These are phyloP conservation scores for Phytophthora rubi DNA, from an alignment of 352 stramenopile genomes.

Conservation along the genomic window DNA sequence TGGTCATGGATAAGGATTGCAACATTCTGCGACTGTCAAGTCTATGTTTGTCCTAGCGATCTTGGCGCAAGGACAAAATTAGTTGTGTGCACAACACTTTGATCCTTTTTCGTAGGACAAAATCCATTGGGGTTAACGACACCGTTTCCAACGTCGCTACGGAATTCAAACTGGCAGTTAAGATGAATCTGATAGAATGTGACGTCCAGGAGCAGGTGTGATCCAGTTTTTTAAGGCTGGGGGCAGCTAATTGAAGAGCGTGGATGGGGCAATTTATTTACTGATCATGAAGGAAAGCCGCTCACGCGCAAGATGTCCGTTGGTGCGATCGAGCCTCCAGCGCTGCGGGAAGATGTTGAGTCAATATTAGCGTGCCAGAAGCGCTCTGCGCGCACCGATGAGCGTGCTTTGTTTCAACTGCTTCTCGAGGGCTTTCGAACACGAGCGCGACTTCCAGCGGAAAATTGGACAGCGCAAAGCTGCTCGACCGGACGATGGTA, in stretches of 20 bases:
- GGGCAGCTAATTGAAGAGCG: not conserved
- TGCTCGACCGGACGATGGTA: not conserved
- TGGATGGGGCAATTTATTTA: slow-evolving; percentile 5
- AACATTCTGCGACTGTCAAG: too few relatives aligned
- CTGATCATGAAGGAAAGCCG: slow-evolving; percentile 9
- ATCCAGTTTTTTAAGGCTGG: slow-evolving; percentile 10
- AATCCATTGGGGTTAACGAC: not conserved
- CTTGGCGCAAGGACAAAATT: too few relatives aligned
- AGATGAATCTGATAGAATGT: slow-evolving; percentile 12
- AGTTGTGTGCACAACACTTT: too few relatives aligned
- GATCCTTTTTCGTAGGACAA: too few relatives aligned
- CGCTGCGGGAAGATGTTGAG: not conserved
- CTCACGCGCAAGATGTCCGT: slow-evolving; percentile 6
- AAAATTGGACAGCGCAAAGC: not conserved
- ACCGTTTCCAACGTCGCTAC: not conserved
- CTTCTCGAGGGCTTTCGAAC: not conserved
- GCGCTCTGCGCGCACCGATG: not conserved
- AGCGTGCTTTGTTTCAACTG: not conserved
- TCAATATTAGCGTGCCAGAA: not conserved
- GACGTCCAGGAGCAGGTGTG: not conserved
- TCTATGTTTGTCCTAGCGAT: too few relatives aligned
- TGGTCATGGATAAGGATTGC: too few relatives aligned
- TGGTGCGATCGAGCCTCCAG: not conserved
- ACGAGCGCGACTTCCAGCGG: not conserved
- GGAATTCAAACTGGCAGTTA: slow-evolving; percentile 2